These are phyloP conservation scores for Solanum clarkiae DNA, from an alignment of 257 asterid genomes.

Conservation along the genomic window DNA sequence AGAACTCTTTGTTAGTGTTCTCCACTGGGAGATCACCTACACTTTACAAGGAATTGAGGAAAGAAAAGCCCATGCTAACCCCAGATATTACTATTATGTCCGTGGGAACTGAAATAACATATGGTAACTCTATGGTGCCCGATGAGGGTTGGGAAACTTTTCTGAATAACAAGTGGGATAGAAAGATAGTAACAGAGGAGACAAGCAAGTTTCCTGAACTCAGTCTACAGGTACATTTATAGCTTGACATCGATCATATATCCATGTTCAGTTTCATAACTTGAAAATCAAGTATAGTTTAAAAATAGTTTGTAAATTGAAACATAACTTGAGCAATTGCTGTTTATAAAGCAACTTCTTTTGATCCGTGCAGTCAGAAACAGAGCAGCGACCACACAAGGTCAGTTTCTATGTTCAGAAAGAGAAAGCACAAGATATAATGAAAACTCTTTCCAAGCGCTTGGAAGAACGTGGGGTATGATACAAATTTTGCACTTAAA, in stretches of 20 bases:
- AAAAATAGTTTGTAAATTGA: background rate
- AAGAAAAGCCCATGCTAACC: conserved; percentile 95
- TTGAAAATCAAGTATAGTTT: background rate
- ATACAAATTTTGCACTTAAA: conserved; percentile 2
- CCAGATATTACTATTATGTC: conserved; percentile 95
- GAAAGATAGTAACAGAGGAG: conserved; percentile 64
- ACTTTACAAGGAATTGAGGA: conserved; percentile 78
- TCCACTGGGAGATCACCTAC: conserved; percentile 98
- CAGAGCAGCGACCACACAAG: conserved; percentile 98
- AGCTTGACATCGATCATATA: background rate
- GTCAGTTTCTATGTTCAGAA: conserved; percentile 76
- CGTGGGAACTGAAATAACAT: conserved; percentile 96
- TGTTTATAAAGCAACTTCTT: conserved; percentile 8
- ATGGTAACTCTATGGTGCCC: conserved; percentile 89
- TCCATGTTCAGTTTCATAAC: background rate
- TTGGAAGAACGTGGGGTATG: conserved; percentile 78
- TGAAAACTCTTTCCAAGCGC: conserved; percentile 38
- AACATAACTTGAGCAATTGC: background rate
- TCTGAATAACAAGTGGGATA: conserved; percentile 90
- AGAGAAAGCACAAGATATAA: conserved; percentile 63
- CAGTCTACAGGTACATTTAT: conserved; percentile 60
- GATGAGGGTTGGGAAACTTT: conserved; percentile 86
- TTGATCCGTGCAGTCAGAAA: conserved; percentile 59
- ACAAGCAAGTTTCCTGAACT: conserved; percentile 67
- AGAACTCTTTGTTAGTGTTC: conserved; percentile 78